Evolutionary conservation across 176 grass and related monocot genomes (phyloP).

Genomic region (Zea luxurians): DNA sequence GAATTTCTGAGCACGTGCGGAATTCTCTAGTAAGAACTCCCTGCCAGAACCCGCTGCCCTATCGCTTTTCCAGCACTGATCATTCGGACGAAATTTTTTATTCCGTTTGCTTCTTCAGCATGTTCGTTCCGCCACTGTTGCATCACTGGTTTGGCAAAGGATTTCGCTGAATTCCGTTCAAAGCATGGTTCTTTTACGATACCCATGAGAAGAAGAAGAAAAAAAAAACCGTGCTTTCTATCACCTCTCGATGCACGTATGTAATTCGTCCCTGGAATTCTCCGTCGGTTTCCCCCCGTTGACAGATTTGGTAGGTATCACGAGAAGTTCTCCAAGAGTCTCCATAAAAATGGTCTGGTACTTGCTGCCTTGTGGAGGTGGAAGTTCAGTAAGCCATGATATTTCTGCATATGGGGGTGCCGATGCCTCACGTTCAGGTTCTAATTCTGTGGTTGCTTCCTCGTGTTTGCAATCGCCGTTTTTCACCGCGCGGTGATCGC

Average conservation of each 20-base stretch:
- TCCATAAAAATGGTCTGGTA: neutral
- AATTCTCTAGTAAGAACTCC: neutral
- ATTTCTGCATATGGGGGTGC: neutral
- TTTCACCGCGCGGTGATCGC: neutral
- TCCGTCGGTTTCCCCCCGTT: neutral
- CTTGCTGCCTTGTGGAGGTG: neutral
- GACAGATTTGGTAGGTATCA: neutral
- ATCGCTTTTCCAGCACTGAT: neutral
- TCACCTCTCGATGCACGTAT: neutral
- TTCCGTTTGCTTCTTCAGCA: slow-evolving; percentile 4
- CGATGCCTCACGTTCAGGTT: neutral
- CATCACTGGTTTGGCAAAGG: neutral
- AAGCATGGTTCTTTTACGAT: neutral
- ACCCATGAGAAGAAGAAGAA: neutral
- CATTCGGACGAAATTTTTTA: neutral
- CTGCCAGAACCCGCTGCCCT: neutral
- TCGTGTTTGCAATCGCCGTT: slow-evolving; percentile 1
- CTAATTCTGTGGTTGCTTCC: slow-evolving; percentile 6
- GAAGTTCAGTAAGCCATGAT: neutral
- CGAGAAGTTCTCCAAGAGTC: neutral
- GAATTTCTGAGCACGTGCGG: neutral
- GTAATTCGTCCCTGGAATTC: neutral
- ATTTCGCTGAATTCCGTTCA: slow-evolving; percentile 8
- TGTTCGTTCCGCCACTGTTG: neutral
- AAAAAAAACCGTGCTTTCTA: neutral